Evolutionary conservation across 1,139 yeast genomes (phyloP), one percentile per base, ranked within the genome.

Genomic region (Meyerozyma athensensis): DNA sequence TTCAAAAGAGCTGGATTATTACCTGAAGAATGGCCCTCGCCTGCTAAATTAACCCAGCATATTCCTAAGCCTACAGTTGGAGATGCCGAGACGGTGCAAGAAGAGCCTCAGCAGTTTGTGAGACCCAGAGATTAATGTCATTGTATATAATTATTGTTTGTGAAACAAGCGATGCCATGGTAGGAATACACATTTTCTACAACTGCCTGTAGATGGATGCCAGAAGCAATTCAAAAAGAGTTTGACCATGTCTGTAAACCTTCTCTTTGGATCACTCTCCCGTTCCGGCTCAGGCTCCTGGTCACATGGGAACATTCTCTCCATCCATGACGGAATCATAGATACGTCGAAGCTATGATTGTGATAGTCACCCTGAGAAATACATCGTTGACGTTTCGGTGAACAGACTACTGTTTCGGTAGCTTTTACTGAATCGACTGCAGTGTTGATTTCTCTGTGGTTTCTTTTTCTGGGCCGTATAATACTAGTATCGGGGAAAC

Each of bases 1-100:
- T 77, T 92, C 58, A 82, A 81, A 54, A 86, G 86, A 59, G 87
- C 87, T 4, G 87, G 89, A 4, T 66, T 83, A 37, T 72, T 90
- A 50, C 85, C 86, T 20, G 81, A 77, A 39, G 74, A 73, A 45
- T 86, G 95, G 95, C 82, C 86, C 8, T 18, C 20, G 9, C 36
- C 55, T 22, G 44, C 46, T 39, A 64, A 63, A 47, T 57, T 65
- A 46, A 47, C 65, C 20, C 73, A 68, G 48, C 59, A 57, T 37
- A 51, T 65, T 14, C 45, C 52, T 13, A 64, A 57, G 42, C 61
- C 63, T 17, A 55, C 61, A 21, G 46, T 63, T 9, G 54, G 50
- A 30, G 61, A 56, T 19, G 42, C 53, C 30, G 55, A 53, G 46
- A 53, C 53, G 21, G 53, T 59, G 16, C 44, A 47, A 28, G 74